These are phyloP conservation scores for Houttuynia cordata DNA, from an alignment of 164 flowering plant genomes.

Conservation along the genomic window DNA sequence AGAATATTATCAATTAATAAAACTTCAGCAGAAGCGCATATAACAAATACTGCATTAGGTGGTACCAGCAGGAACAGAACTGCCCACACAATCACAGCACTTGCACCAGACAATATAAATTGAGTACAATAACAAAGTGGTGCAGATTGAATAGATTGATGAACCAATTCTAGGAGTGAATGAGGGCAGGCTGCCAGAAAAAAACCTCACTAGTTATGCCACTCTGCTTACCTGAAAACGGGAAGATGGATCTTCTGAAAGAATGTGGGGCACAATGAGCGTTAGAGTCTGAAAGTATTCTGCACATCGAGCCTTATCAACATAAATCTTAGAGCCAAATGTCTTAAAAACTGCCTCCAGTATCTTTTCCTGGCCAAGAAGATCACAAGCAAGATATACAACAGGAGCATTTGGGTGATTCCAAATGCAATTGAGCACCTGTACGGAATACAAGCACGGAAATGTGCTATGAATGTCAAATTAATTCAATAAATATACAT, in stretches of 20 bases:
- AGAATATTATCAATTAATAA: no score
- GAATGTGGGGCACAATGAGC: slow-evolving; percentile 49
- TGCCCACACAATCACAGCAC: no score
- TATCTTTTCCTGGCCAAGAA: slow-evolving; percentile 83
- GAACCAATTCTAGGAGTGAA: no score
- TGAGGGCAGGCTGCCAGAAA: not conserved
- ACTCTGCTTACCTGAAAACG: slow-evolving; percentile 27
- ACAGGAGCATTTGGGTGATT: slow-evolving; percentile 66
- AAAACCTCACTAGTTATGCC: not conserved
- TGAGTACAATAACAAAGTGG: no score
- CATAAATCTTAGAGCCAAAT: slow-evolving; percentile 74
- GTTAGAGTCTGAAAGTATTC: slow-evolving; percentile 37
- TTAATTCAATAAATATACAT: no score
- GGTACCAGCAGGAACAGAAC: no score
- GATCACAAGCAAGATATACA: slow-evolving; percentile 67
- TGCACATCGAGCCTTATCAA: slow-evolving; percentile 35
- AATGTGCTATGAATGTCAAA: not conserved
- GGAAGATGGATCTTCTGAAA: slow-evolving; percentile 50
- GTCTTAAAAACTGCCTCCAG: slow-evolving; percentile 53
- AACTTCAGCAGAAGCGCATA: no score
- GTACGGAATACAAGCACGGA: slow-evolving; percentile 2
- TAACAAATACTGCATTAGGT: no score
- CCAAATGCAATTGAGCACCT: slow-evolving; percentile 90
- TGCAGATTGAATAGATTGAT: no score
- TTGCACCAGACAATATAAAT: no score